Conservation (phyloP, 257 asterid species). For the Avicennia marina region DNA sequence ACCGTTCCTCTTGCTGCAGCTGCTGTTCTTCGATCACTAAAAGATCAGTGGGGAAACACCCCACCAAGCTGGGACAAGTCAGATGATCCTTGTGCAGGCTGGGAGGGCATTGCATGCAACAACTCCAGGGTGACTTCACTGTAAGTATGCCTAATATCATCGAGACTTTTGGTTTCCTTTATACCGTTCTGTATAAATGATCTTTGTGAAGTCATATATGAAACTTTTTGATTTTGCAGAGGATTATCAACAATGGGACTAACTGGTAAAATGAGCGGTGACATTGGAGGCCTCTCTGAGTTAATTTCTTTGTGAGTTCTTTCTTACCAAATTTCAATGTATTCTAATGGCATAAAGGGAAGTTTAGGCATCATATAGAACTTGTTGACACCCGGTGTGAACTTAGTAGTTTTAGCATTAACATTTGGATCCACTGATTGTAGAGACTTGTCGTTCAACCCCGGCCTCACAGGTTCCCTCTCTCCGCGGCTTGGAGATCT, state of each 20-base stretch:
- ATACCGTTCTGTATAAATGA: too few species aligned
- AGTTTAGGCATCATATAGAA: too few species aligned
- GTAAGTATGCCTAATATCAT: too few species aligned
- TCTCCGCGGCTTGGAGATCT: slow-evolving; percentile 87
- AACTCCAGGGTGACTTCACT: slow-evolving; percentile 67
- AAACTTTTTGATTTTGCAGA: slow-evolving; percentile 38
- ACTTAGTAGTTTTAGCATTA: neutral
- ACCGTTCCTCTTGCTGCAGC: slow-evolving; percentile 39
- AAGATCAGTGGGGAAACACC: slow-evolving; percentile 65
- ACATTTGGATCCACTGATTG: slow-evolving; percentile 15
- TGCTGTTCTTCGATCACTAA: slow-evolving; percentile 70
- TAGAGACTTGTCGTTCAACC: slow-evolving; percentile 93
- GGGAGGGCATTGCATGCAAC: slow-evolving; percentile 89
- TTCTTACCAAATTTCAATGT: neutral
- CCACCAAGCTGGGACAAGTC: slow-evolving; percentile 79
- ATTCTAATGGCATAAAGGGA: neutral
- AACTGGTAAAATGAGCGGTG: slow-evolving; percentile 69
- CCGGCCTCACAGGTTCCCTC: slow-evolving; percentile 70
- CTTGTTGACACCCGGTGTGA: too few species aligned
- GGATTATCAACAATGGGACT: slow-evolving; percentile 86
- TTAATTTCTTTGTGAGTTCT: slow-evolving; percentile 69
- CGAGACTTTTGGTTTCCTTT: neutral
- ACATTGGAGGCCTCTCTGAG: slow-evolving; percentile 78
- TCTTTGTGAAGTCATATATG: neutral
- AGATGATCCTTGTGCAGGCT: slow-evolving; percentile 70